phyloP scores from a whole-genome alignment of 768 basidiomycete species.

The Pisolithus sp. region DNA sequence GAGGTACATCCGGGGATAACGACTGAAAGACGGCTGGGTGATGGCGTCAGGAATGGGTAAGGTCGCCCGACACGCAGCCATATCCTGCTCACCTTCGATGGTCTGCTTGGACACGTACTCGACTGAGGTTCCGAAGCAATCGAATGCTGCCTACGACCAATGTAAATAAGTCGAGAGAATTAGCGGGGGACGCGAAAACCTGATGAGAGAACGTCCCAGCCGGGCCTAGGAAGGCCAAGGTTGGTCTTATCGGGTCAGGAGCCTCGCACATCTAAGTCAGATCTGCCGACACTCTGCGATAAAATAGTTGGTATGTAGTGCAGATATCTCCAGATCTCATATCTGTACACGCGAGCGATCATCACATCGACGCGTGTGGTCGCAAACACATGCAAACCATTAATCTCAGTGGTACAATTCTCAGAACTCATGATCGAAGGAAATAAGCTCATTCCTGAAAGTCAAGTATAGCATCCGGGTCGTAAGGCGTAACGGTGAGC shows the following conservation, averaged over 20 bases:
- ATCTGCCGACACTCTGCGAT: not conserved
- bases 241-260: slow-evolving; percentile 12
- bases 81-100: slow-evolving; percentile 32
- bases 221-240: slow-evolving; percentile 57
- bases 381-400: too few relatives aligned
- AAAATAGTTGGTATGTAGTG: too few relatives aligned
- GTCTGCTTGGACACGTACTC: slow-evolving; percentile 37
- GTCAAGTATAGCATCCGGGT: slow-evolving; percentile 45
- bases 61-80: not conserved
- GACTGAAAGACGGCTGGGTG: slow-evolving; percentile 52
- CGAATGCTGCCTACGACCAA: slow-evolving; percentile 37
- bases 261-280: slow-evolving; percentile 8
- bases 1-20: slow-evolving; percentile 36
- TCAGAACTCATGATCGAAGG: slow-evolving; percentile 15
- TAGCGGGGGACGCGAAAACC: slow-evolving; percentile 21
- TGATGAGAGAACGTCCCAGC: slow-evolving; percentile 69
- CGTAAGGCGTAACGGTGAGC: slow-evolving; percentile 44
- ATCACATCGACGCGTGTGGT: too few relatives aligned
- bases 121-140: slow-evolving; percentile 39
- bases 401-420: not conserved
- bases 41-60: not conserved
- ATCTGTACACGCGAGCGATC: not conserved
- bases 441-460: slow-evolving; percentile 33
- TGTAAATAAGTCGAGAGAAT: slow-evolving; percentile 17
- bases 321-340: not conserved